Evolutionary conservation across 805 yeast genomes (phyloP).

Genomic region (Starmera caribaea): DNA sequence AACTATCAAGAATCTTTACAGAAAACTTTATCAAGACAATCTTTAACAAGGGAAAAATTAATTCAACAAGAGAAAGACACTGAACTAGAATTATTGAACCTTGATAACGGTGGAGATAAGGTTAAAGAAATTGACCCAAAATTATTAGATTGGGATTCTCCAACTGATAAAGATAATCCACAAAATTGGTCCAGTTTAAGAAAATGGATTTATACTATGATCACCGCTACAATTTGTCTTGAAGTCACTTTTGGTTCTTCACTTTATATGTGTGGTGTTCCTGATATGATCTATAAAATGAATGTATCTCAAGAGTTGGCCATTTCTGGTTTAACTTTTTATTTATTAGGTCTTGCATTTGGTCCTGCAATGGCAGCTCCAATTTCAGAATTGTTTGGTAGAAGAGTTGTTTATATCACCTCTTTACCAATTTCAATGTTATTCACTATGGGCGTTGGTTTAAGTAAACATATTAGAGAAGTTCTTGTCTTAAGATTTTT

Average conservation of each 20-base stretch:
- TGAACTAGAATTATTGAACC: neutral
- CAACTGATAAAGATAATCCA: constrained; percentile 55
- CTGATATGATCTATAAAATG: constrained; percentile 38
- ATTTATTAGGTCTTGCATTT: constrained; percentile 58
- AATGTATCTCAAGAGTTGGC: constrained; percentile 51
- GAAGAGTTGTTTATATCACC: constrained; percentile 48
- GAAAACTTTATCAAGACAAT: constrained; percentile 17
- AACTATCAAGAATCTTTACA: constrained; percentile 14
- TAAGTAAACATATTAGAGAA: constrained; percentile 48
- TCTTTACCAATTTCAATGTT: constrained; percentile 61
- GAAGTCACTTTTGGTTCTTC: constrained; percentile 73
- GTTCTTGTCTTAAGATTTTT: constrained; percentile 64
- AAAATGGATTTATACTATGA: constrained; percentile 58
- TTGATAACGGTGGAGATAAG: constrained; percentile 10
- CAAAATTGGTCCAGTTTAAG: constrained; percentile 56
- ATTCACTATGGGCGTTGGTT: constrained; percentile 66
- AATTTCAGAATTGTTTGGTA: constrained; percentile 57
- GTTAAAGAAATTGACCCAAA: constrained; percentile 27
- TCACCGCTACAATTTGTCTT: constrained; percentile 54
- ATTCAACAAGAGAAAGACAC: constrained; percentile 2
- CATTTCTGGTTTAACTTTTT: constrained; percentile 60
- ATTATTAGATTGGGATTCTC: constrained; percentile 49
- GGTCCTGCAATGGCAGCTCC: constrained; percentile 72
- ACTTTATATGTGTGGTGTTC: constrained; percentile 55
- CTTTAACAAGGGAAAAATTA: constrained; percentile 6